A percentile compares a stretch with the other conserved stretches of the same genome.
Evolutionary conservation across 805 yeast genomes (phyloP).

Genomic region (Teunomyces pallodes): DNA sequence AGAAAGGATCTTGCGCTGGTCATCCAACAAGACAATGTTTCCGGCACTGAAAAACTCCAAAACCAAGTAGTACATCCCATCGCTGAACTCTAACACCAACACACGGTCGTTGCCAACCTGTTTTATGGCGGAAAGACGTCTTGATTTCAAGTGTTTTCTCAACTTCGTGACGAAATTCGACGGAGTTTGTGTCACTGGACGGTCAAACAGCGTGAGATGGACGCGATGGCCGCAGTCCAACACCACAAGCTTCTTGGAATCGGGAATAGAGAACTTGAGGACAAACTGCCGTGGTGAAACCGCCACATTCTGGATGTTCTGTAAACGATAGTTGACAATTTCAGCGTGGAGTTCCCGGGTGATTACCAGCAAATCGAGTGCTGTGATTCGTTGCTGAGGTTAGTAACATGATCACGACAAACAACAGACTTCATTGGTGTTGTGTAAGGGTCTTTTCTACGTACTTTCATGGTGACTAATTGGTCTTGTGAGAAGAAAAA

Average conservation of each 20-base stretch:
- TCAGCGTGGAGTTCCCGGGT: slow-evolving; percentile 60
- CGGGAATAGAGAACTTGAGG: slow-evolving; percentile 79
- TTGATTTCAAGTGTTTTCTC: slow-evolving; percentile 80
- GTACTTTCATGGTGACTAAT: slow-evolving; percentile 7
- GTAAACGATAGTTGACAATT: slow-evolving; percentile 66
- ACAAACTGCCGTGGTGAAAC: slow-evolving; percentile 70
- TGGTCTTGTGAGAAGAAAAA: too few relatives aligned
- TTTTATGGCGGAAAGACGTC: slow-evolving; percentile 67
- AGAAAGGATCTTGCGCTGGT: slow-evolving; percentile 62
- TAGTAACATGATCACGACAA: neutral
- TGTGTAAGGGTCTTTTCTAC: neutral
- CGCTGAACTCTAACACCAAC: slow-evolving; percentile 80
- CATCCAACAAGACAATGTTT: slow-evolving; percentile 75
- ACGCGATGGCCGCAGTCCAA: slow-evolving; percentile 85
- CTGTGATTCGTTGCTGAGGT: slow-evolving; percentile 75
- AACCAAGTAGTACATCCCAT: slow-evolving; percentile 73
- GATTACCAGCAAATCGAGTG: slow-evolving; percentile 75
- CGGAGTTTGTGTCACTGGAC: slow-evolving; percentile 80
- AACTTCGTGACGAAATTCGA: slow-evolving; percentile 82
- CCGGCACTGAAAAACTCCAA: slow-evolving; percentile 96
- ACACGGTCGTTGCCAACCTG: slow-evolving; percentile 82
- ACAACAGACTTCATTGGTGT: neutral
- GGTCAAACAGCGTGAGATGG: slow-evolving; percentile 74
- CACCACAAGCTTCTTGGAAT: slow-evolving; percentile 70
- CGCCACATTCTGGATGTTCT: slow-evolving; percentile 80